Percentiles rank a stretch among this genome's conserved stretches.
These are phyloP conservation scores for Escovopsis sp. DNA, from an alignment of 2,329 filamentous ascomycete species.

Conservation along the genomic window DNA sequence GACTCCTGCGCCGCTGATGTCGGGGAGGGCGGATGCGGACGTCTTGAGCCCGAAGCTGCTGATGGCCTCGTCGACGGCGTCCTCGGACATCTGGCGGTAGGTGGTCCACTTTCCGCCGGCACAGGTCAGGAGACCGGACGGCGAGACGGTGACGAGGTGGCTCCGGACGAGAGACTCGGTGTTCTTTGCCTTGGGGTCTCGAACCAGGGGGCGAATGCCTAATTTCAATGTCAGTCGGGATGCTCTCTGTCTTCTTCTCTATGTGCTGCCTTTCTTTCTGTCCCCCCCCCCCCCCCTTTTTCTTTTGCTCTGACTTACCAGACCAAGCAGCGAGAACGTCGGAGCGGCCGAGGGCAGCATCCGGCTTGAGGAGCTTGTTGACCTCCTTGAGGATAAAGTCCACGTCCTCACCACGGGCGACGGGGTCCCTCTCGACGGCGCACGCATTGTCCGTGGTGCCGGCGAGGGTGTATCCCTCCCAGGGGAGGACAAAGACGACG, in stretches of 20 bases:
- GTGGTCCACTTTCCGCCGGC: conserved; percentile 82
- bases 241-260: too few species aligned
- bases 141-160: conserved; percentile 62
- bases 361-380: conserved; percentile 58
- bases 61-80: conserved; percentile 68
- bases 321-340: conserved; percentile 75
- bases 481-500: conserved; percentile 77
- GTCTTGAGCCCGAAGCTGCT: conserved; percentile 46
- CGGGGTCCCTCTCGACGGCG: conserved; percentile 50
- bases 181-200: conserved; percentile 66
- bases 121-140: conserved; percentile 63
- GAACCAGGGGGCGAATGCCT: conserved; percentile 62
- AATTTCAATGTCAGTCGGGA: conserved; percentile 7
- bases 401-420: conserved; percentile 64
- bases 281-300: too few species aligned
- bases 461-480: conserved; percentile 76
- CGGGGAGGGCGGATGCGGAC: conserved; percentile 29
- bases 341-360: conserved; percentile 57
- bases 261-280: too few species aligned
- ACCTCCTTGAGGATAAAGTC: conserved; percentile 72
- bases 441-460: conserved; percentile 69
- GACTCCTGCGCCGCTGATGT: conserved; percentile 50
- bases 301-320: conserved; percentile 28
- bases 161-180: conserved; percentile 74
- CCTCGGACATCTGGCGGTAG: conserved; percentile 78